Base-by-base conservation (phyloP, 257 asterid genomes). In the Plantago elongata region DNA sequence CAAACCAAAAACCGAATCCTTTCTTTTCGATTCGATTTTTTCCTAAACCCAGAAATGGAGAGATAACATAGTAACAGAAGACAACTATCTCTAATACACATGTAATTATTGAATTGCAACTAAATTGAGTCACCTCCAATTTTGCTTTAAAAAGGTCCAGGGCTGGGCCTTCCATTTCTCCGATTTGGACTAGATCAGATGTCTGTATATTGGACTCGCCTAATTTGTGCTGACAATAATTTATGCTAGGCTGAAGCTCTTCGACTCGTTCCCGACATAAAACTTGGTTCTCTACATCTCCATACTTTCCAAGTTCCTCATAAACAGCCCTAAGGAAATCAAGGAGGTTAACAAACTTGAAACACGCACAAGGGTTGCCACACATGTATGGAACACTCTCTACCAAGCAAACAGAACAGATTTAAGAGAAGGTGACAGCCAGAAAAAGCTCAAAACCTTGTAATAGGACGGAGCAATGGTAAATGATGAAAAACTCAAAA, bases 111-210 rank as follows among this genome's bases (percentile, higher is more conserved):
- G 27, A 34, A 38, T 4, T 17, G 56, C 9, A 61, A 51, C 34
- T 61, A 37, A 43, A 67, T 14, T 27, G 47, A 67, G 76, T 76
- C 74, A 80, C 99, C 96, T 93, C 99, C 75, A 93, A 72, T 75
- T 93, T 93, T 59, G 95, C 94, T 78, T 83, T 93, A 78, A 93
- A 93, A 61, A 89, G 91, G 67, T 83, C 97, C 70, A 89, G 74
- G 11, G 99, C 96, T 62, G 96, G 97, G 51, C 97, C 97, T 72
- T 93, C 99, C 85, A 81, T 85, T 81, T 89, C 99, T 72, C 94
- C 97, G 42, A 85, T 75, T 51, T 76, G 85, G 44, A 75, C 85
- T 65, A 89, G 86, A 72, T 87, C 97, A 72, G 97, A 89, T 65
- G 96, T 71, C 69, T 75, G 91, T 54, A 93, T 22, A 66, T 93